Evolutionary conservation across 1,139 yeast species (phyloP).

Genomic region (Candida tetrigidarum): DNA sequence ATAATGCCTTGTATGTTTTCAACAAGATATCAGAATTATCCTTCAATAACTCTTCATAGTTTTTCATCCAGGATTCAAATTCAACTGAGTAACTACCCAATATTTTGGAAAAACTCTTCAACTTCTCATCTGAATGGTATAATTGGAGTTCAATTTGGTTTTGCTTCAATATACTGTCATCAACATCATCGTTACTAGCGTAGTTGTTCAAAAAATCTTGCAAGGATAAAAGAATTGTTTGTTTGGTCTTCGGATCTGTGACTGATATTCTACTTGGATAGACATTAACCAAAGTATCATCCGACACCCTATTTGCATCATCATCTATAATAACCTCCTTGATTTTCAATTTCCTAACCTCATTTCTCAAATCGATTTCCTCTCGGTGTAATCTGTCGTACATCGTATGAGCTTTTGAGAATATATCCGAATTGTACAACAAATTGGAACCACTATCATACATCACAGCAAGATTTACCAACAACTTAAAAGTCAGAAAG

Average conservation of each 20-base stretch:
- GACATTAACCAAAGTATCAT: constrained; percentile 50
- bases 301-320: constrained; percentile 47
- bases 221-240: constrained; percentile 46
- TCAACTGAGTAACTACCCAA: constrained; percentile 45
- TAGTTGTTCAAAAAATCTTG: constrained; percentile 40
- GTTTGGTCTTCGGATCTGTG: constrained; percentile 29
- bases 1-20: constrained; percentile 46
- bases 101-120: constrained; percentile 38
- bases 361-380: constrained; percentile 47
- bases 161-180: constrained; percentile 15
- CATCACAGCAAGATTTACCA: constrained; percentile 50
- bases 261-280: constrained; percentile 59
- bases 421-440: constrained; percentile 33
- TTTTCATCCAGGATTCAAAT: constrained; percentile 55
- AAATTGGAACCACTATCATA: constrained; percentile 35
- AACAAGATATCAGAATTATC: constrained; percentile 51
- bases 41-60: constrained; percentile 44
- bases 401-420: constrained; percentile 32
- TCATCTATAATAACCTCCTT: constrained; percentile 34
- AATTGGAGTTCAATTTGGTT: constrained; percentile 44
- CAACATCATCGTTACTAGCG: constrained; percentile 14
- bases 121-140: constrained; percentile 55
- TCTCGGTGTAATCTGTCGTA: constrained; percentile 32
- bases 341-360: constrained; percentile 35
- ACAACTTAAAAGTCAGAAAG: constrained; percentile 52